Percentiles rank a stretch among this genome's conserved stretches.
These are phyloP conservation scores for Backusella sp. DNA, from an alignment of 192 early-diverging fungal species.

Conservation along the genomic window DNA sequence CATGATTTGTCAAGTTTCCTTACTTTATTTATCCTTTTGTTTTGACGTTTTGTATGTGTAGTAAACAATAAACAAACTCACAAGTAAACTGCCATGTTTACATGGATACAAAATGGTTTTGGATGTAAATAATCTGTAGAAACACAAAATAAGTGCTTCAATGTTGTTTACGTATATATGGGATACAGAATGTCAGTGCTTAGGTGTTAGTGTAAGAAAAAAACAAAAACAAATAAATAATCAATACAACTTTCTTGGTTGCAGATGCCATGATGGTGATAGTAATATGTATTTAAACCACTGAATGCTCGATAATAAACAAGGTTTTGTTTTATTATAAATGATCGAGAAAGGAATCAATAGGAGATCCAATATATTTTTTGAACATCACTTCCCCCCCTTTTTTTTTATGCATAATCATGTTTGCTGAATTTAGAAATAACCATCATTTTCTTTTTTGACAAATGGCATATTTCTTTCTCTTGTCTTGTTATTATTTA, in stretches of 20 bases:
- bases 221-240: background rate
- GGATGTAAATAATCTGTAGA: background rate
- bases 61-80: background rate
- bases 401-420: background rate
- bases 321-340: background rate
- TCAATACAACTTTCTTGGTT: background rate
- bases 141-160: background rate
- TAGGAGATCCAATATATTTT: background rate
- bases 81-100: background rate
- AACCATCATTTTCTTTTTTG: background rate
- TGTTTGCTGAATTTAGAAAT: background rate
- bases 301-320: background rate
- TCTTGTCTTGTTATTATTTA: background rate
- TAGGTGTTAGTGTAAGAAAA: background rate
- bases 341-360: background rate
- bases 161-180: background rate
- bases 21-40: background rate
- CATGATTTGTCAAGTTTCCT: too few species aligned
- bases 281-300: background rate
- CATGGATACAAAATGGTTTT: background rate
- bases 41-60: background rate
- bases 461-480: background rate
- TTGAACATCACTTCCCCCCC: background rate
- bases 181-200: background rate
- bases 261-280: background rate